Conservation (phyloP, 75 land plant genomes). For the Isoetes taiwanensis region DNA sequence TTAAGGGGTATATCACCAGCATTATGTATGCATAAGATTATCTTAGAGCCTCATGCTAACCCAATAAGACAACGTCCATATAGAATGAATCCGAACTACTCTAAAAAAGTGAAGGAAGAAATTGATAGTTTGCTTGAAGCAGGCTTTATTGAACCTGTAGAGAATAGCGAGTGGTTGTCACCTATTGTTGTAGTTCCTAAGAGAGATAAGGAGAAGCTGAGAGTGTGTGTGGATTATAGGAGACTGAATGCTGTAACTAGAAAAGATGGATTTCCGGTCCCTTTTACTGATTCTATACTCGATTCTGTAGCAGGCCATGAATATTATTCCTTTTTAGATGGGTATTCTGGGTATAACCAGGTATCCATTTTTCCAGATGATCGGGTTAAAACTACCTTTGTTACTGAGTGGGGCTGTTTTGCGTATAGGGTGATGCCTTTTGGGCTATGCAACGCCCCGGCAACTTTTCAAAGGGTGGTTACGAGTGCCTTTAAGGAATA, state of each 20-base stretch:
- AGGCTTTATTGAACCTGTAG: too few species aligned
- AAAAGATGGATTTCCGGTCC: background rate
- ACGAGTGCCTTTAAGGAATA: too few species aligned
- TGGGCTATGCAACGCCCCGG: background rate
- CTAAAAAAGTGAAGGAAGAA: too few species aligned
- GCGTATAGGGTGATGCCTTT: background rate
- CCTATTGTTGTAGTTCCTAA: constrained; percentile 12
- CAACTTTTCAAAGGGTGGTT: too few species aligned
- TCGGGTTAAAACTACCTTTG: background rate
- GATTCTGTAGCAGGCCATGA: constrained; percentile 8
- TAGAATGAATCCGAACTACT: too few species aligned
- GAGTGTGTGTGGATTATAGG: background rate
- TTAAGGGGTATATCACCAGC: too few species aligned
- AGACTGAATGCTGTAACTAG: background rate
- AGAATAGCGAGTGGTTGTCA: too few species aligned
- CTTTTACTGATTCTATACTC: background rate
- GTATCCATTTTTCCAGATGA: too few species aligned
- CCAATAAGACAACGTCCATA: too few species aligned
- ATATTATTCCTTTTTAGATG: constrained; percentile 9
- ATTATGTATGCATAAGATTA: too few species aligned
- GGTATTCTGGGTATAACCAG: background rate
- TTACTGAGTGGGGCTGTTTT: background rate
- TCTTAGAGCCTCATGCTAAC: too few species aligned
- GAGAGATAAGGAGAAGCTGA: constrained; percentile 4
- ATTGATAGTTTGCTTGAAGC: too few species aligned